Base-by-base conservation (phyloP, 2,329 filamentous ascomycete species). In the Eutypa lata region DNA sequence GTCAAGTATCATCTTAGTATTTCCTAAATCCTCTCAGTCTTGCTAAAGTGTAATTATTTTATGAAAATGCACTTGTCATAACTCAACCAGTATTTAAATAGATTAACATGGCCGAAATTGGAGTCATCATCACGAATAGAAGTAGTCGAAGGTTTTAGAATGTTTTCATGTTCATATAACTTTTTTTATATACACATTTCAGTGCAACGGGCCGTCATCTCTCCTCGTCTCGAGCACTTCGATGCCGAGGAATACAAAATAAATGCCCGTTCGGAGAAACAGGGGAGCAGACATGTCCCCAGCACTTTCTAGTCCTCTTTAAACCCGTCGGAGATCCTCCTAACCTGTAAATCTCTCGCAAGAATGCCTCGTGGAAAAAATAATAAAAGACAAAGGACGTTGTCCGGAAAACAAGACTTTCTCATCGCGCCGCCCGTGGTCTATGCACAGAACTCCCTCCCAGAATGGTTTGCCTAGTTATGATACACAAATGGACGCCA, bases 141-240 rank as follows among this genome's bases (percentile, higher is more conserved):
- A 10, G 26, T 10, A 5, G 26, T 31, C 10, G 26, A 10, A 6
- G 6, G 5, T 7, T 18, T 38, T 52, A 96, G 81, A 58, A 89
- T 84, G 68, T 86, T 50, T 50, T 51, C 57, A 18, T 55, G 47
- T 49, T 47, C 50, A 49, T 58, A 28, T 53, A 52, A 50, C 53
- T 54, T 54, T 24, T 21, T 22, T 21, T 53, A 53, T 53, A 37
- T 51, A 53, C 47, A 48, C 38, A 31, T 38, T 44, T 51, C 18
- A 7, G 31, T 35, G 45, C 18, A 22, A 43, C 45, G 53, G 40
- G 58, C 56, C 52, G 46, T 52, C 53, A 51, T 53, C 52, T 44
- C 50, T 51, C 57, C 61, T 67, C 66, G 63, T 67, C 62, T 66
- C 67, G 67, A 69, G 67, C 67, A 68, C 67, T 69, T 69, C 67